Evolutionary conservation across 331 rosid species (phyloP).

Genomic region (Rhamnella rubrinervis): DNA sequence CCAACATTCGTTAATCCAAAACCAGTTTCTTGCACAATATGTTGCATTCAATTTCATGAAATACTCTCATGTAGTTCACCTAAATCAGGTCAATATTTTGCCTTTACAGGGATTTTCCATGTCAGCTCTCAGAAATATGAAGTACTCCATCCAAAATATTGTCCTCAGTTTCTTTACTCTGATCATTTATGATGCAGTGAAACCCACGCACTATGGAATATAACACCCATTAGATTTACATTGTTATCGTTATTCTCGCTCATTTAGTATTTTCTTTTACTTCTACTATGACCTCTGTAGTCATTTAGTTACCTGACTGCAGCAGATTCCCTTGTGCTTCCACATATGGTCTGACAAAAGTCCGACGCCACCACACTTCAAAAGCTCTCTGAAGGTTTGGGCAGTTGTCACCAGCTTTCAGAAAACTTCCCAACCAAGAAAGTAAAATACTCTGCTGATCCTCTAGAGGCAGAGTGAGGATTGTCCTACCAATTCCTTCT

Average conservation of each 20-base stretch:
- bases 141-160: background rate
- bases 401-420: slow-evolving; percentile 73
- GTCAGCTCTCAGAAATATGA: slow-evolving; percentile 21
- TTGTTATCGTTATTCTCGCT: background rate
- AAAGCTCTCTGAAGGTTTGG: slow-evolving; percentile 90
- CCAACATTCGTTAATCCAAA: slow-evolving; percentile 20
- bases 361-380: slow-evolving; percentile 95
- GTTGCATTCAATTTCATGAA: slow-evolving; percentile 7
- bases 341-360: slow-evolving; percentile 67
- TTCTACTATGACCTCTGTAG: slow-evolving; percentile 14
- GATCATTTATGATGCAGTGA: background rate
- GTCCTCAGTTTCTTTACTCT: background rate
- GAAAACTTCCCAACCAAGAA: slow-evolving; percentile 78
- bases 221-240: slow-evolving; percentile 15
- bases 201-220: slow-evolving; percentile 10
- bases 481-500: slow-evolving; percentile 92
- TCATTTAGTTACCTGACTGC: slow-evolving; percentile 44
- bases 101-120: slow-evolving; percentile 7
- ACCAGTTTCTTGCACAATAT: slow-evolving; percentile 17
- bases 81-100: slow-evolving; percentile 5
- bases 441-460: slow-evolving; percentile 84
- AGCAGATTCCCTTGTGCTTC: slow-evolving; percentile 54
- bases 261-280: slow-evolving; percentile 8
- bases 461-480: slow-evolving; percentile 88
- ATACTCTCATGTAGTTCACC: background rate